These are phyloP conservation scores for Scheffersomyces amazonensis DNA, from an alignment of 805 yeast genomes.

Conservation along the genomic window DNA sequence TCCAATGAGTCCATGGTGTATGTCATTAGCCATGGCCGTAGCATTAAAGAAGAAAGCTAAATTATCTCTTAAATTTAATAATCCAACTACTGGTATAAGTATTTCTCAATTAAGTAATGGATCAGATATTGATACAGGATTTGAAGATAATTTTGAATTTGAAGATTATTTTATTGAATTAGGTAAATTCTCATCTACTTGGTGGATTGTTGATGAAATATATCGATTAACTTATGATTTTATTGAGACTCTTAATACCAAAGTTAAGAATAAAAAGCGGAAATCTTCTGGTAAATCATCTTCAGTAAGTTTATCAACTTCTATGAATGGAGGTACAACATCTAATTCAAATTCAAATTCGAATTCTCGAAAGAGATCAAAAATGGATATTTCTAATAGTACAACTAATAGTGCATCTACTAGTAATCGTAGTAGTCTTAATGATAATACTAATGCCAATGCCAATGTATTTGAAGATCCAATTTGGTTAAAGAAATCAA, in stretches of 20 bases:
- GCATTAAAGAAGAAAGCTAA: constrained; percentile 17
- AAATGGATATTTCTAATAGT: not conserved
- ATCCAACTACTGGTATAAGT: not conserved
- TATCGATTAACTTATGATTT: constrained; percentile 19
- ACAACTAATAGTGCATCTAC: not conserved
- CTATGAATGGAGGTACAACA: not conserved
- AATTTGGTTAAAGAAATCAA: constrained; percentile 1
- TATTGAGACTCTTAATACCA: constrained; percentile 6
- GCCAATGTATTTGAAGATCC: not conserved
- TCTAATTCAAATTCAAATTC: not conserved
- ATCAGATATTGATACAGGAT: constrained; percentile 1
- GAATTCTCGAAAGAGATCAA: not conserved
- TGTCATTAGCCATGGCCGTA: constrained; percentile 23
- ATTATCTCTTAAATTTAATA: not conserved
- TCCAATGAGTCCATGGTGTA: constrained; percentile 25
- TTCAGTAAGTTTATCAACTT: not conserved
- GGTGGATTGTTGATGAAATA: constrained; percentile 30
- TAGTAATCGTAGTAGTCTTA: not conserved
- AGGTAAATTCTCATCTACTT: constrained; percentile 16
- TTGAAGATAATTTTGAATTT: constrained; percentile 10
- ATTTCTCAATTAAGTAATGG: not conserved
- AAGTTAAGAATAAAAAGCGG: constrained; percentile 2
- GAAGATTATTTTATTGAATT: constrained; percentile 18
- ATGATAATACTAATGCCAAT: not conserved
- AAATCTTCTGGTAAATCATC: not conserved